A percentile compares a stretch with the other conserved stretches of the same genome.
phyloP scores from a whole-genome alignment of 768 basidiomycete species.

The Trametes punicea region DNA sequence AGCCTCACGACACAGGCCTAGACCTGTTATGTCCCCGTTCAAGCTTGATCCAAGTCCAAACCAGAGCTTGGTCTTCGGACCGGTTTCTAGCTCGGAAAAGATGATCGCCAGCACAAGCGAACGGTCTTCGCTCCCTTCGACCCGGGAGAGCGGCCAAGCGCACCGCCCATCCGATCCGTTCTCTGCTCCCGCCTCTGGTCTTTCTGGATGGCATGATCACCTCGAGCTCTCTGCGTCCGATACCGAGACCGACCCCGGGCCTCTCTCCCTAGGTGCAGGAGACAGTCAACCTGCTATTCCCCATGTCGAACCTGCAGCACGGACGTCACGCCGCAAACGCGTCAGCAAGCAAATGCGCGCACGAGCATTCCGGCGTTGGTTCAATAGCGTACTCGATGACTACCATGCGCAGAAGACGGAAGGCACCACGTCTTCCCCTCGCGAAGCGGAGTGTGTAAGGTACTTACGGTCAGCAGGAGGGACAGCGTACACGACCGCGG shows the following conservation, averaged over 20 bases:
- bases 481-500: constrained; percentile 2
- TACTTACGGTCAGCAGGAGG: background rate
- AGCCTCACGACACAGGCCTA: too few species aligned
- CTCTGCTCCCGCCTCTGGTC: too few species aligned
- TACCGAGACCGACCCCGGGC: background rate
- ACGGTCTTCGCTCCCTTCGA: too few species aligned
- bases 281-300: background rate
- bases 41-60: too few species aligned
- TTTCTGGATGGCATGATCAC: too few species aligned
- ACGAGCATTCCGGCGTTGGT: background rate
- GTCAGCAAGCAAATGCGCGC: constrained; percentile 2
- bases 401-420: background rate
- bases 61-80: too few species aligned
- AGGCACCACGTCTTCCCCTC: background rate
- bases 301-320: background rate
- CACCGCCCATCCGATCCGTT: too few species aligned
- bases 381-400: background rate
- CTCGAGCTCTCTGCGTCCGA: too few species aligned
- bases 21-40: too few species aligned
- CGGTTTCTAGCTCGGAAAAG: too few species aligned
- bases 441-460: background rate
- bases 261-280: background rate
- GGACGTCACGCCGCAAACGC: background rate
- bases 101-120: too few species aligned
- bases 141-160: too few species aligned